These are phyloP conservation scores for Pythium scleroteichum DNA, from an alignment of 352 stramenopile species.

Conservation along the genomic window DNA sequence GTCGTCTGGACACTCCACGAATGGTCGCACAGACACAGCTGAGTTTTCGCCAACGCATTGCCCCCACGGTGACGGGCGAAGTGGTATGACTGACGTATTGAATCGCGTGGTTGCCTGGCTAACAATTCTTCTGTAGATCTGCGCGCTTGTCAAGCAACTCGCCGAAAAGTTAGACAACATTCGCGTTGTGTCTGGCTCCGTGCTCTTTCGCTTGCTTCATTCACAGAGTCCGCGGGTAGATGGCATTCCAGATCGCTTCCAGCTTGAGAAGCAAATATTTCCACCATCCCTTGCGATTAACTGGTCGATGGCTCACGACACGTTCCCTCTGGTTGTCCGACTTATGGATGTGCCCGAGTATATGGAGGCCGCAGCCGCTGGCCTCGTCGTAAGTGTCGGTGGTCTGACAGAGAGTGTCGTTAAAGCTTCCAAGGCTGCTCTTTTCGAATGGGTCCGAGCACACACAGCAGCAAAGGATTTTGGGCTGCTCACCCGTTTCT, in stretches of 20 bases:
- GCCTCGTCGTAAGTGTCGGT: conserved; percentile 94
- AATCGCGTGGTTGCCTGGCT: no score
- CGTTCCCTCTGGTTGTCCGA: conserved; percentile 89
- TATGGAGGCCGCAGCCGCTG: conserved; percentile 79
- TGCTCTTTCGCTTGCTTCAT: conserved; percentile 88
- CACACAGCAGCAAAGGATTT: conserved; percentile 65
- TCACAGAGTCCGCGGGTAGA: conserved; percentile 61
- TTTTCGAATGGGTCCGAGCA: conserved; percentile 62
- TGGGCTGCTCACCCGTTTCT: conserved; percentile 61
- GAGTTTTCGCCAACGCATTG: conserved; percentile 42
- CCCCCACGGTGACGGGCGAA: conserved; percentile 41
- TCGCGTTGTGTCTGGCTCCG: conserved; percentile 82
- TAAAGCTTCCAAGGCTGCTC: conserved; percentile 64
- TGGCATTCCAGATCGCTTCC: conserved; percentile 70
- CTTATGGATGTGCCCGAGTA: conserved; percentile 89
- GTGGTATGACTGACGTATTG: conserved; percentile 8
- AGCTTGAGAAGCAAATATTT: conserved; percentile 71
- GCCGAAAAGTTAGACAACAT: conserved; percentile 96
- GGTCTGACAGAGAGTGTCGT: conserved; percentile 95
- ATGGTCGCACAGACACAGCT: background rate
- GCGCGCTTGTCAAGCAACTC: conserved; percentile 93
- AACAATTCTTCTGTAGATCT: conserved; percentile 46
- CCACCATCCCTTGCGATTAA: conserved; percentile 58
- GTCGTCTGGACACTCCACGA: background rate
- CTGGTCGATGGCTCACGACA: conserved; percentile 84